Base-by-base conservation (phyloP, 352 stramenopile genomes). In the Elongisporangium anandrum region DNA sequence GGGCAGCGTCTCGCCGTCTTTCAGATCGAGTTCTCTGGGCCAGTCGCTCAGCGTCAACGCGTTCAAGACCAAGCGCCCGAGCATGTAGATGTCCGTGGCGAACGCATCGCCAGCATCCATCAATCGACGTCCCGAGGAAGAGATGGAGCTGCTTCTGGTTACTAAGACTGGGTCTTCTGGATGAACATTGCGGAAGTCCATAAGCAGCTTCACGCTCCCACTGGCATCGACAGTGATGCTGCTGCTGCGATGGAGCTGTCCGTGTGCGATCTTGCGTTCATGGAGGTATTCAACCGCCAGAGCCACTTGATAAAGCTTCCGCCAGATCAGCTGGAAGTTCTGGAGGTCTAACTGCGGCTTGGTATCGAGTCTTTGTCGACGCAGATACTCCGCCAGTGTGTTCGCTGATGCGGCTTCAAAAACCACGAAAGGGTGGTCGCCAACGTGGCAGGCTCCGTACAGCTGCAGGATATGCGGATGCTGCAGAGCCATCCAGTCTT, bases 201-300 rank as follows among this genome's bases (percentile, higher is more conserved):
- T 68, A 21, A 2, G 29, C 29, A 74, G 50, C 50, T 77, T 74
- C 4, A 61, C 60, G 16, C 51, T 53, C 0, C 60, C 51, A 54
- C 69, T 66, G 13, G 51, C 53, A 21, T 66, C 63, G 4, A 77
- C 66, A 13, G 74, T 24, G 5, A 74, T 59, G 19, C 70, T 74
- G 64, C 54, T 71, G 19, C 63, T 55, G 26, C 29, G 9, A 13
- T 77, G 77, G 9, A 80, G 47, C 47, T 80, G 67, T 45, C 64
- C 68, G 23, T 80, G 72, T 20, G 77, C 59, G 26, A 77, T 71
- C 0, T 49, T 51, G 24, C 62, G 67, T 10, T 60, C 50, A 20
- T 80, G 72, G 3, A 80, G 53, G 20, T 75, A 77, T 39, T 70
- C 61, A 3, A 80, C 29, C 0, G 69, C 72, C 13, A 75, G 57